A percentile compares a stretch with the other conserved stretches of the same genome.
Evolutionary conservation across 106 monocot genomes (phyloP).

Genomic region (Acanthochlamys bracteata): DNA sequence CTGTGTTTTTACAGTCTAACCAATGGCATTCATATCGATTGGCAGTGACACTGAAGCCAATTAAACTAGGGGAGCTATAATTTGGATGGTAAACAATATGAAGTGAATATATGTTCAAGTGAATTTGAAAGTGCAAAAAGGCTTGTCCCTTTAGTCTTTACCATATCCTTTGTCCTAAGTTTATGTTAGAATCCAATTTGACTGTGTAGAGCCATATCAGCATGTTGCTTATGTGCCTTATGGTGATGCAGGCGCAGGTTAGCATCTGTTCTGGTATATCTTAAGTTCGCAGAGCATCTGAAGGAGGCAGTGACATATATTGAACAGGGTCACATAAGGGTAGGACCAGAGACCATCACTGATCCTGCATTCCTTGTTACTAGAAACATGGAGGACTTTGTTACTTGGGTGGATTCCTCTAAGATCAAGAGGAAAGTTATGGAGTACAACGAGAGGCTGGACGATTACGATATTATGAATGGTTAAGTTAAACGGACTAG

Average conservation of each 20-base stretch:
- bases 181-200: too few species aligned
- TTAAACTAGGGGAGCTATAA: too few species aligned
- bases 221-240: too few species aligned
- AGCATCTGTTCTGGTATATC: conserved; percentile 37
- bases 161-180: too few species aligned
- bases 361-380: conserved; percentile 82
- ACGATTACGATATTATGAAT: conserved; percentile 75
- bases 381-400: conserved; percentile 81
- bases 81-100: too few species aligned
- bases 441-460: conserved; percentile 67
- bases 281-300: conserved; percentile 70
- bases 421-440: conserved; percentile 83
- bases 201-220: too few species aligned
- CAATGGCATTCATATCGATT: too few species aligned
- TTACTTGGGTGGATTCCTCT: conserved; percentile 94
- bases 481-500: neutral
- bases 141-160: too few species aligned
- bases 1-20: too few species aligned
- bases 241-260: conserved; percentile 47
- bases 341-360: conserved; percentile 76
- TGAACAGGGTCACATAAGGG: conserved; percentile 81
- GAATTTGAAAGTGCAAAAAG: too few species aligned
- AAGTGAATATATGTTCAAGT: too few species aligned
- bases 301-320: conserved; percentile 88
- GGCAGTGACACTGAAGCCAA: too few species aligned